Percentiles rank a stretch among this genome's conserved stretches.
Evolutionary conservation across 2,329 filamentous ascomycete species (phyloP).

Genomic region (Exophiala phaeomuriformis): DNA sequence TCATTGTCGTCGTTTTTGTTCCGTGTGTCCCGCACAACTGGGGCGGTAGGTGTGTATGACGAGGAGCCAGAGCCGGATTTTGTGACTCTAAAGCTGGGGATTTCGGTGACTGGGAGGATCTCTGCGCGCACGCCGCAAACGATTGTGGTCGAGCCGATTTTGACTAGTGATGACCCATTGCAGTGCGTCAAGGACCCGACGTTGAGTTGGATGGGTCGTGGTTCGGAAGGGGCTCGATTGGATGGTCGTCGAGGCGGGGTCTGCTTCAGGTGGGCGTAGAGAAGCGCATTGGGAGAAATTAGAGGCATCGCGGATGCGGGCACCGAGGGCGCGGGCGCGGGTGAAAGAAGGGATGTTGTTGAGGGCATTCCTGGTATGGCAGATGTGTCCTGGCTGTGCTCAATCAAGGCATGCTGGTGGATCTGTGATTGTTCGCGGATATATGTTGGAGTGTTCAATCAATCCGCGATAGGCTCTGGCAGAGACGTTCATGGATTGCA

Average conservation of each 20-base stretch:
- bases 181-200: conserved; percentile 79
- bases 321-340: conserved; percentile 8
- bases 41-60: conserved; percentile 1
- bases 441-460: too few relatives aligned
- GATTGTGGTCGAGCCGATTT: conserved; percentile 74
- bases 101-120: conserved; percentile 66
- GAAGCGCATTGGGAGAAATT: conserved; percentile 64
- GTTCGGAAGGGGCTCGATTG: conserved; percentile 63
- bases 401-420: background rate
- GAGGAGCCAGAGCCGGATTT: conserved; percentile 7
- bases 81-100: conserved; percentile 57
- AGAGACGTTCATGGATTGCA: too few relatives aligned
- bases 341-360: background rate
- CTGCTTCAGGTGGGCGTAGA: conserved; percentile 74
- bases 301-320: conserved; percentile 25
- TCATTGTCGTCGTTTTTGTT: conserved; percentile 37
- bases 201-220: conserved; percentile 68
- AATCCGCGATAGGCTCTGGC: too few relatives aligned
- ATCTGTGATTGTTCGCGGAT: background rate
- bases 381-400: background rate
- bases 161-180: conserved; percentile 81
- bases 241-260: conserved; percentile 66
- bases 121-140: conserved; percentile 89
- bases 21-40: background rate
- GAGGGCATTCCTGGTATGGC: conserved; percentile 15